phyloP scores from a whole-genome alignment of 495 filamentous ascomycete genomes.

The Astrocystis sublimbata region DNA sequence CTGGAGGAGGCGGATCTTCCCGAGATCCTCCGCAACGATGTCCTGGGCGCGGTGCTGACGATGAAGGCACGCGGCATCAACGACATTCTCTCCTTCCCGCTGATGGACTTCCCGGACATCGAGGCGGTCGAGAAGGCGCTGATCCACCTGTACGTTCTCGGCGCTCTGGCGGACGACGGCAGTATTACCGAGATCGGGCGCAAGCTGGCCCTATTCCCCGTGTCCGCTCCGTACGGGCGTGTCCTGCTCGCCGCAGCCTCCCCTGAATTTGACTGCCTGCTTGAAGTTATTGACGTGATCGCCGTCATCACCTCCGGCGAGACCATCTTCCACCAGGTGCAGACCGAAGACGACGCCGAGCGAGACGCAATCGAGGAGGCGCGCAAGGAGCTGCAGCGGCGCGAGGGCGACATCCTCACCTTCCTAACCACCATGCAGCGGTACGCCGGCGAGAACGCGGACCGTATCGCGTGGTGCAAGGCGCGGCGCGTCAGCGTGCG shows the following conservation, averaged over 20 bases:
- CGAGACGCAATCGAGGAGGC: slow-evolving; percentile 73
- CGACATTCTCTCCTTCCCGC: slow-evolving; percentile 79
- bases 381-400: slow-evolving; percentile 69
- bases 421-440: slow-evolving; percentile 79
- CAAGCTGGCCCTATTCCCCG: slow-evolving; percentile 78
- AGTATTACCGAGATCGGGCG: slow-evolving; percentile 71
- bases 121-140: slow-evolving; percentile 83
- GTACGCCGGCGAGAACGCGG: slow-evolving; percentile 71
- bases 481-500: slow-evolving; percentile 74
- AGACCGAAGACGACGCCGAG: slow-evolving; percentile 83
- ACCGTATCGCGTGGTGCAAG: slow-evolving; percentile 77
- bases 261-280: slow-evolving; percentile 65
- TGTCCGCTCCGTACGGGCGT: slow-evolving; percentile 78
- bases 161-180: slow-evolving; percentile 72
- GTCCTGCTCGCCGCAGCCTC: slow-evolving; percentile 80
- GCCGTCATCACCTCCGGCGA: slow-evolving; percentile 81
- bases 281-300: slow-evolving; percentile 89
- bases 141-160: slow-evolving; percentile 73
- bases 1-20: slow-evolving; percentile 76
- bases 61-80: slow-evolving; percentile 92
- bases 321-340: slow-evolving; percentile 79
- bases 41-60: slow-evolving; percentile 80
- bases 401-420: slow-evolving; percentile 90
- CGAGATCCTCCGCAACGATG: slow-evolving; percentile 88
- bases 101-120: slow-evolving; percentile 77